A percentile compares a stretch with the other conserved stretches of the same genome.
Evolutionary conservation across 768 basidiomycete genomes (phyloP).

Genomic region (Mycena amicta): DNA sequence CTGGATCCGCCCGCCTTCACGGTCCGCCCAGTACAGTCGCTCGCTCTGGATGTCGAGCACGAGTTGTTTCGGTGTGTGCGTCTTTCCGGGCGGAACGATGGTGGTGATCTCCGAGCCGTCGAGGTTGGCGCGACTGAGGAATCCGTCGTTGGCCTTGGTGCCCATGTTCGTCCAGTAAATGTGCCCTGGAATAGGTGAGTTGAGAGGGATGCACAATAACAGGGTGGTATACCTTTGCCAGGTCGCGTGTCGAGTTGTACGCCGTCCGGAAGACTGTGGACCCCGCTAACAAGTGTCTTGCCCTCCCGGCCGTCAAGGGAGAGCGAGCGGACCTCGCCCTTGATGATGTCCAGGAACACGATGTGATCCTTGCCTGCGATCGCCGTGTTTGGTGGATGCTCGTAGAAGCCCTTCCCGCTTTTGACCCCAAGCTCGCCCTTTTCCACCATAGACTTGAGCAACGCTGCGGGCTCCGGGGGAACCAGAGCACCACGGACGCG

Average conservation of each 20-base stretch:
- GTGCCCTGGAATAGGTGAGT: slow-evolving; percentile 6
- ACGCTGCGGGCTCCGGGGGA: slow-evolving; percentile 14
- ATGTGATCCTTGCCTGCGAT: slow-evolving; percentile 18
- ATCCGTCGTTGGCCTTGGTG: slow-evolving; percentile 12
- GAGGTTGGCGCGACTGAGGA: slow-evolving; percentile 17
- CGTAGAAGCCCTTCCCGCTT: slow-evolving; percentile 17
- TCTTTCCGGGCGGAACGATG: slow-evolving; percentile 18
- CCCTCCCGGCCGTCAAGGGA: slow-evolving; percentile 13
- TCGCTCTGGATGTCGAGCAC: slow-evolving; percentile 14
- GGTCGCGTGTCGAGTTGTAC: slow-evolving; percentile 21
- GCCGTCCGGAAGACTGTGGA: slow-evolving; percentile 14
- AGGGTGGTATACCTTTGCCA: slow-evolving; percentile 12
- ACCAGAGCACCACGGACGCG: slow-evolving; percentile 6
- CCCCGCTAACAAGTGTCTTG: slow-evolving; percentile 9
- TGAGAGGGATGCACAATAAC: background rate
- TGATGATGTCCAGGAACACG: slow-evolving; percentile 17
- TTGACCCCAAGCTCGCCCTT: slow-evolving; percentile 16
- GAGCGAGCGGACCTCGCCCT: slow-evolving; percentile 17
- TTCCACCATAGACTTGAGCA: slow-evolving; percentile 11
- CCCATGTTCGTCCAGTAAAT: slow-evolving; percentile 24
- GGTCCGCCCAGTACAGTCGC: slow-evolving; percentile 21
- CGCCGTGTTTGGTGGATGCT: slow-evolving; percentile 9
- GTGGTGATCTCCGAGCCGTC: slow-evolving; percentile 13
- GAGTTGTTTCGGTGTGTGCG: slow-evolving; percentile 21
- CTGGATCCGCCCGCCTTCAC: slow-evolving; percentile 19